Evolutionary conservation across 1,139 yeast genomes (phyloP), one percentile per base, ranked within the genome.

Genomic region (Ashbya aceris): DNA sequence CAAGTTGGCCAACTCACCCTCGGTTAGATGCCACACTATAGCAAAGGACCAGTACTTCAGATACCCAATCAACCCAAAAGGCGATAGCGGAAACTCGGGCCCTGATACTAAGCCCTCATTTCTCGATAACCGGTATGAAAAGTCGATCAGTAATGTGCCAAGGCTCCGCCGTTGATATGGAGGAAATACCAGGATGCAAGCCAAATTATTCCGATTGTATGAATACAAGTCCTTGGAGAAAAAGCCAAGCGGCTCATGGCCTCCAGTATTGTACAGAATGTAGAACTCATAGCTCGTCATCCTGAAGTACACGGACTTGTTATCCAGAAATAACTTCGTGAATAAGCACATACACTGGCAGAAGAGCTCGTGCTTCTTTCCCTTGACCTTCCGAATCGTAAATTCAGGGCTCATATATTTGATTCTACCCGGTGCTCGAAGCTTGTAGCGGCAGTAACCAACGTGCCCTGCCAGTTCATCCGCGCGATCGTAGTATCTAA

Each of bases 181-280:
- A 0, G 98, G 98, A 49, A 91, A 84, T 3, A 86, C 77, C 51
- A 94, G 72, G 20, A 91, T 83, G 58, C 97, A 91, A 1, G 96
- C 96, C 39, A 91, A 66, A 58, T 91, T 91, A 56, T 87, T 84
- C 43, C 76, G 74, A 43, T 85, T 93, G 77, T 89, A 85, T 0
- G 96, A 80, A 1, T 83, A 69, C 37, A 82, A 65, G 56, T 91
- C 98, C 52, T 85, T 84, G 17, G 96, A 87, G 55, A 86, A 91
- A 58, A 86, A 91, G 1, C 97, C 98, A 82, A 87, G 77, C 7
- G 93, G 87, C 38, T 69, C 57, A 37, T 53, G 49, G 40, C 59
- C 49, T 1, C 58, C 62, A 8, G 60, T 61, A 30, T 81, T 82
- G 56, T 78, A 89, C 36, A 79, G 67, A 13, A 86, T 71, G 60